A percentile compares a stretch with the other conserved stretches of the same genome.
Evolutionary conservation across 495 filamentous ascomycete species (phyloP).

Genomic region (Cudoniella acicularis): DNA sequence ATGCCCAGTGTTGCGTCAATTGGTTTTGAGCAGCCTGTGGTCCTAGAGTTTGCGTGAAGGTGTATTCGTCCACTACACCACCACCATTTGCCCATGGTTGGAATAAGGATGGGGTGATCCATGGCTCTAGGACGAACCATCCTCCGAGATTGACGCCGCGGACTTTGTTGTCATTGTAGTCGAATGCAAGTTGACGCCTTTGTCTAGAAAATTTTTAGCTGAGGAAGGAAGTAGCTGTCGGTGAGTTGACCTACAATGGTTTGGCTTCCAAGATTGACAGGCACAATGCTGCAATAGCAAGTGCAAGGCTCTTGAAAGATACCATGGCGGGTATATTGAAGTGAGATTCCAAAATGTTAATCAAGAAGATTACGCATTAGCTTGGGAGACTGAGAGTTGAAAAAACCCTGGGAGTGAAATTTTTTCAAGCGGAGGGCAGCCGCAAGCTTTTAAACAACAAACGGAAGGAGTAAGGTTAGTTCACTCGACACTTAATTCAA

Average conservation of each 20-base stretch:
- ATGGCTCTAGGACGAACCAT: constrained; percentile 53
- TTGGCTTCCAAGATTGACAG: constrained; percentile 5
- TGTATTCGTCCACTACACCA: constrained; percentile 61
- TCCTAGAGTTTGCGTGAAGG: constrained; percentile 48
- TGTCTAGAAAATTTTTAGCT: constrained; percentile 10
- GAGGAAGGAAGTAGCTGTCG: background rate
- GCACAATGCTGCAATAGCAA: constrained; percentile 6
- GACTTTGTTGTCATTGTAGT: constrained; percentile 44
- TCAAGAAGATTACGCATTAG: too few species aligned
- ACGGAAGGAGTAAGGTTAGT: background rate
- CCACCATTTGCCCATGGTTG: constrained; percentile 34
- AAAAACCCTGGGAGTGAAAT: background rate
- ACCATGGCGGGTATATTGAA: too few species aligned
- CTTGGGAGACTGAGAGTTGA: background rate
- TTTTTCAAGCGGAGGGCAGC: background rate
- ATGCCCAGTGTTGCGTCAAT: constrained; percentile 55
- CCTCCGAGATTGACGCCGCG: constrained; percentile 57
- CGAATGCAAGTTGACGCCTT: constrained; percentile 23
- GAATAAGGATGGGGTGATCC: constrained; percentile 67
- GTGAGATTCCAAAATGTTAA: too few species aligned
- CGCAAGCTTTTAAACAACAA: background rate
- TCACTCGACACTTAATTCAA: too few species aligned
- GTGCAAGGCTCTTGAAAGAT: constrained; percentile 12
- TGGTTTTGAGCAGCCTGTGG: constrained; percentile 41
- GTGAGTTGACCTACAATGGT: constrained; percentile 15